Evolutionary conservation across 1,284 basidiomycete species (phyloP), one percentile per base, ranked within the genome.

Genomic region (Grifola frondosa): DNA sequence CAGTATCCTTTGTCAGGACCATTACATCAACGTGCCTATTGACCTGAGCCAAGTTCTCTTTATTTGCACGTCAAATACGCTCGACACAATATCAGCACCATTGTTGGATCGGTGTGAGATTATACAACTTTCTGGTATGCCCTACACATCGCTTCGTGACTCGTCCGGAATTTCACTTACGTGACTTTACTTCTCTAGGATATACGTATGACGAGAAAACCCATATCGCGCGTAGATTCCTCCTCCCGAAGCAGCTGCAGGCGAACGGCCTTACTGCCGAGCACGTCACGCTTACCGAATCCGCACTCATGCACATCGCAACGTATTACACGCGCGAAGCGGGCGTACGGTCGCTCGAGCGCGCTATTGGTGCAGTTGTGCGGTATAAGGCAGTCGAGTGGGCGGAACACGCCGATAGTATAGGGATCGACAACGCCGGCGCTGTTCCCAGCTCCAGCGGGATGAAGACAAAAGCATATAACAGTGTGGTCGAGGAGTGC

Each of bases 131-230:
- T 88, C 82, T 7, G 81, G 75, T 81, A 51, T 41, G 76, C 57
- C 57, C n/a, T 11, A 19, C 37, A 26, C 15, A 24, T 9, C 24
- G n/a, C 19, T 17, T n/a, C 16, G 12, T 28, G 20, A 13, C 11
- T 11, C 5, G 19, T n/a, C n/a, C 30, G 8, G 13, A 5, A n/a
- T 10, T 12, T 12, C 10, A 17, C 4, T 2, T 9, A 11, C 12
- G 5, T 24, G 5, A 20, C 37, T 2, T 38, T 6, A 12, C 2
- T 6, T 2, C n/a, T 16, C 37, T 50, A 75, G 86, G 90, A 1
- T 96, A 96, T 63, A 93, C 91, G 0, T 85, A 91, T 36, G 86
- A 91, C 55, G 93, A 96, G 73, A 96, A 96, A 71, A 75, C 86
- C 53, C 85, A 90, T 63, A 96, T 96, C 48, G 89, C 91, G 3